Conservation (phyloP, 257 asterid species). For the Fraxinus americana region DNA sequence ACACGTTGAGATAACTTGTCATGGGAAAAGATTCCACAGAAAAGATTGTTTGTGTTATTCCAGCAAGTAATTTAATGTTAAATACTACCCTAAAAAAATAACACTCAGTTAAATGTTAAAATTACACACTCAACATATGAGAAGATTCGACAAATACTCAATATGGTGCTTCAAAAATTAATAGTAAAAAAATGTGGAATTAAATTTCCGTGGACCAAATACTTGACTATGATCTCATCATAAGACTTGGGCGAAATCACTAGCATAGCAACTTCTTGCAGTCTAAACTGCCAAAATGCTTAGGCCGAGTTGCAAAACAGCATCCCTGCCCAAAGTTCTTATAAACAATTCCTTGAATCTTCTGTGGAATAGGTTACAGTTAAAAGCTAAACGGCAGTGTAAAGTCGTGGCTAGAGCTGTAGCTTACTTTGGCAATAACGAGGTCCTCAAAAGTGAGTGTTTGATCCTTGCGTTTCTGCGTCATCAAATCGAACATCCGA, state of each 20-base stretch:
- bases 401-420: neutral
- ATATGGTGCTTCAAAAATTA: neutral
- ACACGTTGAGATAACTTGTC: neutral
- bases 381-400: neutral
- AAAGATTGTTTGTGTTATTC: neutral
- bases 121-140: neutral
- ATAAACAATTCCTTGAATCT: neutral
- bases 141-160: neutral
- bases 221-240: neutral
- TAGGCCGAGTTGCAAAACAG: neutral
- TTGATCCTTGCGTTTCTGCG: conserved; percentile 76
- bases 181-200: neutral
- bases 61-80: neutral
- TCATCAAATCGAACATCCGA: conserved; percentile 69
- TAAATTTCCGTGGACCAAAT: neutral
- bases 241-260: neutral
- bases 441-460: conserved; percentile 82
- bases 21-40: neutral
- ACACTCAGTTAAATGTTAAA: neutral
- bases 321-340: neutral
- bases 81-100: neutral
- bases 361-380: neutral
- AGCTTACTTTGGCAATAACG: conserved; percentile 78
- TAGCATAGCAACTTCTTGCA: neutral
- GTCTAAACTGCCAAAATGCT: neutral